A percentile compares a stretch with the other conserved stretches of the same genome.
Evolutionary conservation across 2,329 filamentous ascomycete genomes (phyloP).

Genomic region (Cytospora schulzeri): DNA sequence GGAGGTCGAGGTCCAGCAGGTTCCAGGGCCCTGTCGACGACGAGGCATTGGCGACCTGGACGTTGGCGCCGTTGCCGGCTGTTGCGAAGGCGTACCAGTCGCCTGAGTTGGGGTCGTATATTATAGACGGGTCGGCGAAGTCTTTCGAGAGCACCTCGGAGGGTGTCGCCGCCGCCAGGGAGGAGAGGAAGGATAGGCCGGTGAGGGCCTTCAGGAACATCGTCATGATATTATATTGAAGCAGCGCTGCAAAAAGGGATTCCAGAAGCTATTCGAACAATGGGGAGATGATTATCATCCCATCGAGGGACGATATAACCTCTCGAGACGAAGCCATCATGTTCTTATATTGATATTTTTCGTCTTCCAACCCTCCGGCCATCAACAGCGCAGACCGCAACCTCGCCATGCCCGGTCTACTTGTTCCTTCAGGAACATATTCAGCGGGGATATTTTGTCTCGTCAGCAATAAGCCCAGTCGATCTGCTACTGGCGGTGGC

Average conservation of each 20-base stretch:
- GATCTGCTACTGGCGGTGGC: neutral
- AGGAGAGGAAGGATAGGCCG: neutral
- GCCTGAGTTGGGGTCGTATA: slow-evolving; percentile 40
- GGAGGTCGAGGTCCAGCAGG: slow-evolving; percentile 46
- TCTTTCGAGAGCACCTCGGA: slow-evolving; percentile 30
- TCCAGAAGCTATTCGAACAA: neutral
- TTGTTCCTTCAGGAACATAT: neutral
- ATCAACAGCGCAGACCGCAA: neutral
- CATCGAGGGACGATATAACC: neutral
- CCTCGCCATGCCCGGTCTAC: neutral
- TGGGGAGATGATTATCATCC: neutral
- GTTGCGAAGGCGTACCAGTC: slow-evolving; percentile 55
- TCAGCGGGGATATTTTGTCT: neutral
- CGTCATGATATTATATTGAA: neutral
- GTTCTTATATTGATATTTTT: neutral
- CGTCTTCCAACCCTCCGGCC: neutral
- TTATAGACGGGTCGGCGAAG: slow-evolving; percentile 51
- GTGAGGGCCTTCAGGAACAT: neutral
- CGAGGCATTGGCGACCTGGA: slow-evolving; percentile 51
- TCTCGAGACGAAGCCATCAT: neutral
- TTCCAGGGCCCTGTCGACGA: slow-evolving; percentile 43
- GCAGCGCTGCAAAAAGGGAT: neutral
- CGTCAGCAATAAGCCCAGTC: neutral
- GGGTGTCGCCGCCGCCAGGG: neutral
- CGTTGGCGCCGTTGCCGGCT: slow-evolving; percentile 42